A percentile compares a stretch with the other conserved stretches of the same genome.
Conservation (phyloP, 2,329 filamentous ascomycete species). For the Furcasterigmium sp. region DNA sequence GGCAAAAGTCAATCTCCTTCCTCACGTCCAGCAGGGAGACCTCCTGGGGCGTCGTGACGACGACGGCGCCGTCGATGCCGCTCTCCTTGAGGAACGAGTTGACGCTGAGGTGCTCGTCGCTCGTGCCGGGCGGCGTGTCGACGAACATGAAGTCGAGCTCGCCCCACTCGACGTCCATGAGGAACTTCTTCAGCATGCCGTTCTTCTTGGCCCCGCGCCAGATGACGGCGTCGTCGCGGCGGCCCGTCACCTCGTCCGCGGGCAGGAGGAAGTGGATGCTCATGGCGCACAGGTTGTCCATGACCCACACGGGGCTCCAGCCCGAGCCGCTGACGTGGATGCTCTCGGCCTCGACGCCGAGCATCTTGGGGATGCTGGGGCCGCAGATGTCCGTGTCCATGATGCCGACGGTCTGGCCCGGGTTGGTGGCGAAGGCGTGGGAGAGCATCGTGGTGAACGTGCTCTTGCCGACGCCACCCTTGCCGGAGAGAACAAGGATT, state of each 20-base stretch:
- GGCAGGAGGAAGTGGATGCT: constrained; percentile 98
- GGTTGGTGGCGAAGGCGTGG: constrained; percentile 81
- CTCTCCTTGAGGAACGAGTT: constrained; percentile 88
- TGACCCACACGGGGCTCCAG: constrained; percentile 94
- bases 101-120: constrained; percentile 90
- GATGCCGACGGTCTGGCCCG: constrained; percentile 75
- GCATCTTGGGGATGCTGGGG: constrained; percentile 96
- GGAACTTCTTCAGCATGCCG: constrained; percentile 92
- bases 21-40: constrained; percentile 86
- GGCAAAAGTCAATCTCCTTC: constrained; percentile 97
- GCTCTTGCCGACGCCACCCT: constrained; percentile 94
- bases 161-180: constrained; percentile 98
- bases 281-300: constrained; percentile 93
- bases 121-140: constrained; percentile 92
- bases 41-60: constrained; percentile 94
- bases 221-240: constrained; percentile 86
- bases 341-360: constrained; percentile 90
- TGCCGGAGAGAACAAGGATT: constrained; percentile 86
- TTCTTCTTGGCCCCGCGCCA: constrained; percentile 99
- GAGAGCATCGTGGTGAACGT: constrained; percentile 87
- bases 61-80: constrained; percentile 86
- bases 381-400: constrained; percentile 99
- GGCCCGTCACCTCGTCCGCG: constrained; percentile 34
- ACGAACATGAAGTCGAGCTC: constrained; percentile 89
- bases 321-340: constrained; percentile 86